These are phyloP conservation scores for Monosporascus sp. DNA, from an alignment of 2,329 filamentous ascomycete species.

Conservation along the genomic window DNA sequence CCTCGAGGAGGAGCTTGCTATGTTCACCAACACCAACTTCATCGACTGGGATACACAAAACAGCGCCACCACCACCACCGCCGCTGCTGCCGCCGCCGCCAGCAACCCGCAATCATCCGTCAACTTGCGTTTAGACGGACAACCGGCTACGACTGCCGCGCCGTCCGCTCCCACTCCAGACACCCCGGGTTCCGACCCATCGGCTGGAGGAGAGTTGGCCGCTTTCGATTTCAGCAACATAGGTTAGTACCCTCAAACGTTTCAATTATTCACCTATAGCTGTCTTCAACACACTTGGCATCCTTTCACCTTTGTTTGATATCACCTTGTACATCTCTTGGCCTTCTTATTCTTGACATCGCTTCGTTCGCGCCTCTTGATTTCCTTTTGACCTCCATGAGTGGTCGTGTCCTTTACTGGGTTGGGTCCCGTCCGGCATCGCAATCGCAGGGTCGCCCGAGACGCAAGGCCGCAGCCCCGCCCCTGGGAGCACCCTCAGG, in stretches of 20 bases:
- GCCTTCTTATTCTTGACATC: constrained; percentile 1
- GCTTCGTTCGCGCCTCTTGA: background rate
- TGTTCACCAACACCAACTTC: constrained; percentile 80
- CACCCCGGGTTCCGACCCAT: constrained; percentile 5
- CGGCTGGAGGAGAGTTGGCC: constrained; percentile 14
- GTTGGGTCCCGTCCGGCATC: background rate
- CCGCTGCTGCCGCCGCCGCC: constrained; percentile 2
- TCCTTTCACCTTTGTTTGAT: background rate
- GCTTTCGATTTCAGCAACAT: constrained; percentile 22
- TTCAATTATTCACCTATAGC: constrained; percentile 1
- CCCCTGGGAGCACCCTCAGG: background rate
- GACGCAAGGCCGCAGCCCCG: background rate
- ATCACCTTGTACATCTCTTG: background rate
- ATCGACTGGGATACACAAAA: constrained; percentile 61
- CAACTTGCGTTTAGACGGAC: constrained; percentile 13
- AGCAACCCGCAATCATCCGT: constrained; percentile 1
- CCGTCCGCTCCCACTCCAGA: constrained; percentile 10
- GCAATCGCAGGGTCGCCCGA: background rate
- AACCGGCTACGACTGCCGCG: constrained; percentile 19
- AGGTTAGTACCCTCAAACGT: constrained; percentile 18
- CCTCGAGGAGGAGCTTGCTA: constrained; percentile 65
- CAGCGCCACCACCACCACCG: constrained; percentile 12
- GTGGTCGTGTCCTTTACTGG: background rate
- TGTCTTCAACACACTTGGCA: background rate
- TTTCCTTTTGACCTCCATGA: background rate